Evolutionary conservation across 2,329 filamentous ascomycete species (phyloP).

Genomic region (Colletotrichum sp.): DNA sequence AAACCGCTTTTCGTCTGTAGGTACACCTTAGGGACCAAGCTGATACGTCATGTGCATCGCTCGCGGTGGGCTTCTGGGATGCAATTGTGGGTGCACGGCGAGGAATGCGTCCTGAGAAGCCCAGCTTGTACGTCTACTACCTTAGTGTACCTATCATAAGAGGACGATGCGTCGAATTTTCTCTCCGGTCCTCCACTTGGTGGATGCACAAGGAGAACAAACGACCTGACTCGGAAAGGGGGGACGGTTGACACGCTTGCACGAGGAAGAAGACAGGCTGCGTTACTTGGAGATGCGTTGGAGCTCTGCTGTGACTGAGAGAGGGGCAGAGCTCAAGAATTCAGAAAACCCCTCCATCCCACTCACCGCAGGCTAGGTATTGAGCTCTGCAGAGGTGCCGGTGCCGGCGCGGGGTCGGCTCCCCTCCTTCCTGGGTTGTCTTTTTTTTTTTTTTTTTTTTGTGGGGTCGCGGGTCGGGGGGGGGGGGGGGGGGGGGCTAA

Average conservation of each 20-base stretch:
- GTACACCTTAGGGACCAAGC: neutral
- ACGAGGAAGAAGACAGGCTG: neutral
- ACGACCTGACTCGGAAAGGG: neutral
- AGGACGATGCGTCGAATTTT: neutral
- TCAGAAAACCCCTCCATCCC: neutral
- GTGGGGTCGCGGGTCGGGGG: no score
- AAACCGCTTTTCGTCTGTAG: neutral
- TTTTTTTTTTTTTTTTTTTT: neutral
- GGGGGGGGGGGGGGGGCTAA: no score
- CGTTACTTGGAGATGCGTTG: neutral
- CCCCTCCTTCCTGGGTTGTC: neutral
- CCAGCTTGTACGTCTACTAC: neutral
- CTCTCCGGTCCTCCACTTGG: neutral
- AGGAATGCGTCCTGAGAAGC: neutral
- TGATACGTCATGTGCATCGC: slow-evolving; percentile 15
- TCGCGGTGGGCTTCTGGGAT: neutral
- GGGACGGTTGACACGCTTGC: neutral
- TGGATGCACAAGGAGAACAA: neutral
- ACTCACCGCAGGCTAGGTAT: neutral
- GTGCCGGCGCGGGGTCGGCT: neutral
- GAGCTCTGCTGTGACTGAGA: neutral
- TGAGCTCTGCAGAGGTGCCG: neutral
- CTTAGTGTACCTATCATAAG: neutral
- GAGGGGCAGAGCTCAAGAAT: neutral
- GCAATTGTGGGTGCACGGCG: slow-evolving; percentile 1